Evolutionary conservation across 495 filamentous ascomycete species (phyloP).

Genomic region (Talaromyces thailandensis): DNA sequence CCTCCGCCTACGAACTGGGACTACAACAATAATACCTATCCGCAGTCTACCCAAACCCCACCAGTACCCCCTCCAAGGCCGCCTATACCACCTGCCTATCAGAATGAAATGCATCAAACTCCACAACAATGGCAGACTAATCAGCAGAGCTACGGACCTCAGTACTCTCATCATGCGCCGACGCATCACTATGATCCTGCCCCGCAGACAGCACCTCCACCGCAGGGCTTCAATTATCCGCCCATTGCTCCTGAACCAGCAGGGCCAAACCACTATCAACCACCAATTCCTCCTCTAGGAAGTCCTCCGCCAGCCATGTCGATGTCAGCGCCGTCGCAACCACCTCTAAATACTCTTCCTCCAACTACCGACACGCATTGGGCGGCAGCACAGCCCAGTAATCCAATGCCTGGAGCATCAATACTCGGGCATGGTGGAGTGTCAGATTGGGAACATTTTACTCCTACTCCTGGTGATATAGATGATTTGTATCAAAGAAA

Average conservation of each 20-base stretch:
- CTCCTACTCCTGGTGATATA: constrained; percentile 20
- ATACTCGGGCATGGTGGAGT: constrained; percentile 44
- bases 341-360: not conserved
- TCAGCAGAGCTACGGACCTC: constrained; percentile 9
- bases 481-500: constrained; percentile 13
- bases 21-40: constrained; percentile 3
- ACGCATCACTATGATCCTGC: constrained; percentile 21
- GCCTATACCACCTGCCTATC: constrained; percentile 28
- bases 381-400: not conserved
- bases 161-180: constrained; percentile 17
- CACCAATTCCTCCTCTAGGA: not conserved
- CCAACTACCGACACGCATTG: not conserved
- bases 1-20: constrained; percentile 17
- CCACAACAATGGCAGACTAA: constrained; percentile 16
- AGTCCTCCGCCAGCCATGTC: constrained; percentile 3
- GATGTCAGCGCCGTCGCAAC: not conserved
- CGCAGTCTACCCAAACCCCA: constrained; percentile 9
- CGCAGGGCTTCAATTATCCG: not conserved
- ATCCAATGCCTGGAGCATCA: constrained; percentile 21
- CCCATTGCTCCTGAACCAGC: not conserved
- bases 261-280: constrained; percentile 1
- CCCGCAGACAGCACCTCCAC: not conserved
- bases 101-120: constrained; percentile 15
- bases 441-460: constrained; percentile 54
- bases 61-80: constrained; percentile 33